These are phyloP conservation scores for Tolypocladium endophyticum DNA, from an alignment of 2,329 filamentous ascomycete genomes.

Conservation along the genomic window DNA sequence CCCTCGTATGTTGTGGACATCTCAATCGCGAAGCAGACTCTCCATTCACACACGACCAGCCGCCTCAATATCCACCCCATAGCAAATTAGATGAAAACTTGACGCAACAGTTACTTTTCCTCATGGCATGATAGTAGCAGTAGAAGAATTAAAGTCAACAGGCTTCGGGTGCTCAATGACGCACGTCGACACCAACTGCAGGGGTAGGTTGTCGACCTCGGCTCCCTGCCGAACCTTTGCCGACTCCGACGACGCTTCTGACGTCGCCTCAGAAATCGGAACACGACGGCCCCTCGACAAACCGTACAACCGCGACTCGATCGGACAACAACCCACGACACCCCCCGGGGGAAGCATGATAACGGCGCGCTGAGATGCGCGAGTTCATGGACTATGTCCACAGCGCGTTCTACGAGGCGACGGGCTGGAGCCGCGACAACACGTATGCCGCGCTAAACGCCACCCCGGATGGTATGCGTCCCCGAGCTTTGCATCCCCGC, in stretches of 20 bases:
- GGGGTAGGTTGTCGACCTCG: not conserved
- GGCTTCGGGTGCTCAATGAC: not conserved
- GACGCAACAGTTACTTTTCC: no score
- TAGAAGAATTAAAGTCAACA: not conserved
- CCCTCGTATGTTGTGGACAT: no score
- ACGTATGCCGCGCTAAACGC: conserved; percentile 80
- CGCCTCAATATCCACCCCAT: not conserved
- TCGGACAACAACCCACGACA: not conserved
- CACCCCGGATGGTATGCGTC: conserved; percentile 59
- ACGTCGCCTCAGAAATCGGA: not conserved
- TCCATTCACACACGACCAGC: no score
- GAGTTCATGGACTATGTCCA: conserved; percentile 98
- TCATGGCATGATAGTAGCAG: no score
- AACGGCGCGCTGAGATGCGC: conserved; percentile 52
- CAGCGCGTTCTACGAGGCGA: conserved; percentile 76
- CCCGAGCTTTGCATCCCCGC: no score
- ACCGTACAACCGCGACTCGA: not conserved
- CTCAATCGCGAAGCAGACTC: no score
- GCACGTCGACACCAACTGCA: not conserved
- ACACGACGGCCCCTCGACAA: not conserved
- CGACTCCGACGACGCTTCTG: not conserved
- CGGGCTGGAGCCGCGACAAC: conserved; percentile 84
- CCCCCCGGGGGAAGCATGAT: conserved; percentile 10
- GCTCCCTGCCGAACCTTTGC: not conserved
- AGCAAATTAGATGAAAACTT: not conserved